Evolutionary conservation across 345 rosid genomes (phyloP), one percentile per base, ranked within the genome.

Genomic region (Hibiscus trionum): DNA sequence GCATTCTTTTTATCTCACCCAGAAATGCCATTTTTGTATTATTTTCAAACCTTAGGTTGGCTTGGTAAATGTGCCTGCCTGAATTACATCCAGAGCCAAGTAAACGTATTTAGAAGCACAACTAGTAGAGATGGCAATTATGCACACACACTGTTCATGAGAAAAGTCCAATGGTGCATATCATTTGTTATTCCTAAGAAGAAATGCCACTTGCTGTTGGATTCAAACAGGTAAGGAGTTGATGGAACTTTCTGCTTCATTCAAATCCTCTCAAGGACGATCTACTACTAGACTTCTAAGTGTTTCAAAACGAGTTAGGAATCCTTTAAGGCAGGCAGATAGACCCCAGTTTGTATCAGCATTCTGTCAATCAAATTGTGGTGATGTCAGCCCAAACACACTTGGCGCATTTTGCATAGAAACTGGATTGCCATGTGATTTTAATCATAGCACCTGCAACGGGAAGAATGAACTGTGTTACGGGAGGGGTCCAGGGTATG

Each of bases 401-500:
- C 85, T 86, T 27, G 87, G 84, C 47, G 82, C 91, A 75, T 87
- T 84, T 81, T 81, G 93, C 75, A 75, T 21, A 27, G 91, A 90
- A 80, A 85, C 86, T 46, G 93, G 90, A 9, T 78, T 85, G 66
- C 84, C 96, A 44, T 90, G 93, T 78, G 93, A 81, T 70, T 90
- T 88, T 83, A 87, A 87, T 66, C 87, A 88, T 72, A 88, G 96
- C 76, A 90, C 96, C 61, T 88, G 96, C 31, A 82, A 86, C 72
- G 93, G 96, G 65, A 88, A 86, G 80, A 90, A 90, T n/a, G 90
- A 90, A 59, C 64, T 76, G 70, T 90, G 91, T 84, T 87, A 85
- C 60, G 88, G 93, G 66, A 82, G 82, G 69, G 96, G 96, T 69
- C 93, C 96, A 26, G 90, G 96, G 93, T 90, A 88, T 29, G 61